Evolutionary conservation across 495 filamentous ascomycete genomes (phyloP).

Genomic region (Penicillium daleae): DNA sequence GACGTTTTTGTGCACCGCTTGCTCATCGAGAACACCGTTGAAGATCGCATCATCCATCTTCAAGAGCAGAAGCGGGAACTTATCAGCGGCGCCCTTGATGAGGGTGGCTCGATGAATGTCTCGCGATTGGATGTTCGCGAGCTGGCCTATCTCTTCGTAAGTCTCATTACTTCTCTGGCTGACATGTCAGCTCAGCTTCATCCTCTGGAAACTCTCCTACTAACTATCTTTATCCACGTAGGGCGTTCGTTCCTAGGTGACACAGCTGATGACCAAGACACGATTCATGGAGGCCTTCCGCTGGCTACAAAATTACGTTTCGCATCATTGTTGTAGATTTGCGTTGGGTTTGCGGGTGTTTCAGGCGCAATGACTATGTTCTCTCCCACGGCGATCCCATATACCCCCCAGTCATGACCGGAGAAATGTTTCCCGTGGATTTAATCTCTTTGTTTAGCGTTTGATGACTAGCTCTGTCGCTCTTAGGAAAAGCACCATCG

Average conservation of each 20-base stretch:
- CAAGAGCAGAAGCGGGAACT: constrained; percentile 82
- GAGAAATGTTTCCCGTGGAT: background rate
- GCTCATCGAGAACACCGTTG: constrained; percentile 76
- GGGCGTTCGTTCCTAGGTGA: constrained; percentile 11
- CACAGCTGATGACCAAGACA: background rate
- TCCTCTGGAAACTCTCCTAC: constrained; percentile 14
- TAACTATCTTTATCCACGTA: background rate
- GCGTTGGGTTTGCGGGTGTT: background rate
- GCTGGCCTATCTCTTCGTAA: constrained; percentile 74
- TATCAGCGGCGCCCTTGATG: constrained; percentile 82
- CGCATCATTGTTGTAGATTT: background rate
- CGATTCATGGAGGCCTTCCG: background rate
- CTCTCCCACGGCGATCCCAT: background rate
- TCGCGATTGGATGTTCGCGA: constrained; percentile 64
- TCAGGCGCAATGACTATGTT: background rate
- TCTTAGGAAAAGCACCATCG: background rate
- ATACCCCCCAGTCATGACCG: background rate
- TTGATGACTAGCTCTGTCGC: background rate
- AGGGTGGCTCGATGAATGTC: constrained; percentile 68
- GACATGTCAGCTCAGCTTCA: background rate
- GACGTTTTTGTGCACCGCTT: constrained; percentile 81
- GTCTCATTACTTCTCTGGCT: constrained; percentile 28
- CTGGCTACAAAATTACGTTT: background rate
- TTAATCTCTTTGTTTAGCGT: background rate
- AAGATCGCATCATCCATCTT: constrained; percentile 85